These are phyloP conservation scores for Breynia disticha DNA, from an alignment of 441 rosid genomes.

Conservation along the genomic window DNA sequence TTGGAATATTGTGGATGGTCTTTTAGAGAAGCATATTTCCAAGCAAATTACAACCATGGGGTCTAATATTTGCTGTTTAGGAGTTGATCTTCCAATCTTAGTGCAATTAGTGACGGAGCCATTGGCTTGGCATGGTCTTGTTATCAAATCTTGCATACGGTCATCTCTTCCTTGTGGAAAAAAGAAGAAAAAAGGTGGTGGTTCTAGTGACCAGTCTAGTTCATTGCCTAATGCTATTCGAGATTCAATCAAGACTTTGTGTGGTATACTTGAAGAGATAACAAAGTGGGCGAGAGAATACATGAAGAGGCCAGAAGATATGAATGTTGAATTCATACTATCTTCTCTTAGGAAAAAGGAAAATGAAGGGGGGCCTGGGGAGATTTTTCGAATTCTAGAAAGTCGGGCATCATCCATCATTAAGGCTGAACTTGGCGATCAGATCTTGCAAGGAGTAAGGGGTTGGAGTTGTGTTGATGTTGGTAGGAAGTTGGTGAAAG, in stretches of 20 bases:
- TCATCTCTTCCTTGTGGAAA: slow-evolving; percentile 76
- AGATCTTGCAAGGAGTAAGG: slow-evolving; percentile 47
- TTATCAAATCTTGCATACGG: slow-evolving; percentile 69
- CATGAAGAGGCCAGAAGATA: slow-evolving; percentile 46
- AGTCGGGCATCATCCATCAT: slow-evolving; percentile 28
- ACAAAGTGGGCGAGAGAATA: slow-evolving; percentile 39
- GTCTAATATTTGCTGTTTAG: slow-evolving; percentile 35
- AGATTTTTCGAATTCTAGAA: slow-evolving; percentile 47
- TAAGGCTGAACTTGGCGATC: slow-evolving; percentile 45
- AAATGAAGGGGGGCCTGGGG: slow-evolving; percentile 55
- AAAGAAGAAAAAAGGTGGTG: slow-evolving; percentile 80
- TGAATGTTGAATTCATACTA: slow-evolving; percentile 35
- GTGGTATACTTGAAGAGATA: slow-evolving; percentile 42
- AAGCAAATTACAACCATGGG: slow-evolving; percentile 43
- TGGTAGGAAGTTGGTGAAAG: slow-evolving; percentile 46
- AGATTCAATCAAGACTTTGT: slow-evolving; percentile 39
- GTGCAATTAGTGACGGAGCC: slow-evolving; percentile 78
- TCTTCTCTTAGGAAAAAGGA: slow-evolving; percentile 35
- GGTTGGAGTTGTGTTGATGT: slow-evolving; percentile 56
- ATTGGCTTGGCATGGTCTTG: slow-evolving; percentile 76
- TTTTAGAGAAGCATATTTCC: slow-evolving; percentile 43
- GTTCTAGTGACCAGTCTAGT: slow-evolving; percentile 36
- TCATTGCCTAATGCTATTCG: slow-evolving; percentile 33
- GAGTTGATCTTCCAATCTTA: slow-evolving; percentile 39
- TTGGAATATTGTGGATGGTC: slow-evolving; percentile 45